Base-by-base conservation (phyloP, 2,329 filamentous ascomycete genomes). In the Colletotrichum sansevieriae region DNA sequence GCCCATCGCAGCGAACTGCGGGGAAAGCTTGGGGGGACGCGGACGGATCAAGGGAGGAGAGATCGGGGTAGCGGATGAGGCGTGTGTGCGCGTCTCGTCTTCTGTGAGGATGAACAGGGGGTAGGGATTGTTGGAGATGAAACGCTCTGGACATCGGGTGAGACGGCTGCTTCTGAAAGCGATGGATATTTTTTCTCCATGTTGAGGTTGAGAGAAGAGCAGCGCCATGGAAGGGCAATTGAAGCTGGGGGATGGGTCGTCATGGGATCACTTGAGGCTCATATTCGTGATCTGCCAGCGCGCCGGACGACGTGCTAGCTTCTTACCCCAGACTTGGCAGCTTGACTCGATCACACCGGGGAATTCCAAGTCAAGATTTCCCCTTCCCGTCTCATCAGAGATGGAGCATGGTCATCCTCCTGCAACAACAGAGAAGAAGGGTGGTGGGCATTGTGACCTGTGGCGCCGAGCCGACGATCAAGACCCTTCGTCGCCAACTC, bases 1-100 rank as follows among this genome's bases (percentile, higher is more conserved):
- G 18, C 18, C 33, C 25, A 13, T 25, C n/a, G 49, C 13, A 29
- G 49, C 49, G 13, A 18, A 43, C 18, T 68, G 61, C 46, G 65
- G 65, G 46, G 60, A 65, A 68, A 59, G 61, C 54, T 58, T 20
- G 33, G 56, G 55, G 11, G 35, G 18, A 18, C 18, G 18, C 18
- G n/a, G 52, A 65, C 54, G 65, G 60, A 18, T 52, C 44, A 68
- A 68, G 46, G 65, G 65, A 65, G 52, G 37, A 39, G 20, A 54
- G 33, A n/a, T 68, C 65, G 65, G 65, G 54, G 39, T 68, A 68
- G 65, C 65, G 65, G 65, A 68, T 68, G 65, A 58, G 60, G 52
- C 39, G 44, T 51, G 46, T 54, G 65, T 51, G 46, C 47, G 65
- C 44, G 43, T 58, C 25, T 20, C 49, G 39, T 60, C 18, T 59